Conservation (phyloP, 495 filamentous ascomycete genomes). For the Aspergillus avenaceus region DNA sequence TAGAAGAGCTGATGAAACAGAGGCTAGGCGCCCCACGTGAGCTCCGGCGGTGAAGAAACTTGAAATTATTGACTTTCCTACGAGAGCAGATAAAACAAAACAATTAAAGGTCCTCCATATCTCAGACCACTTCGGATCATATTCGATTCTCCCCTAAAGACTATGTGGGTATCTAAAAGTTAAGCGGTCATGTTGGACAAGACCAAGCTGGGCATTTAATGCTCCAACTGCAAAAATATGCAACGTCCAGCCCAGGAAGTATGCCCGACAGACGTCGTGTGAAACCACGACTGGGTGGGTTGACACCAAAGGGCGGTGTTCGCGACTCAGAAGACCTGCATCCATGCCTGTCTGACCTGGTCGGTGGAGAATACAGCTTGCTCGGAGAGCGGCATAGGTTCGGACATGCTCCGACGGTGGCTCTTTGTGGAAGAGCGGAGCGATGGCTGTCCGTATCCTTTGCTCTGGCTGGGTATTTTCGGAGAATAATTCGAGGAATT, state of each 20-base stretch:
- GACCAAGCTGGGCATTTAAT: neutral
- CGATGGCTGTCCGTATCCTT: neutral
- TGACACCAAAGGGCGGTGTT: constrained; percentile 4
- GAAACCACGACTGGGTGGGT: constrained; percentile 10
- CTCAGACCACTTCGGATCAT: constrained; percentile 2
- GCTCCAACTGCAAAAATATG: constrained; percentile 6
- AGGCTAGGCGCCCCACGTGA: constrained; percentile 22
- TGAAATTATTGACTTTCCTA: no score
- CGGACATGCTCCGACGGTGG: neutral
- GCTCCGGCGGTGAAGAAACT: constrained; percentile 16
- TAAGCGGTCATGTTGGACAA: constrained; percentile 6
- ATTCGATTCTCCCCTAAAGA: constrained; percentile 2
- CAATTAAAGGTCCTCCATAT: neutral
- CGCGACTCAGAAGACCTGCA: constrained; percentile 3
- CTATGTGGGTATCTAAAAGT: constrained; percentile 20
- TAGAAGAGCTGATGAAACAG: constrained; percentile 10
- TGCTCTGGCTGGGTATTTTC: neutral
- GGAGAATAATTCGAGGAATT: neutral
- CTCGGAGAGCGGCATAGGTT: neutral
- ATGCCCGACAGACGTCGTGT: constrained; percentile 13
- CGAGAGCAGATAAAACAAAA: neutral
- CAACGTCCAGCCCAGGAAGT: constrained; percentile 6
- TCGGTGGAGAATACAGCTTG: neutral
- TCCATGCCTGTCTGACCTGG: neutral
- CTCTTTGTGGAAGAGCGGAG: neutral